A percentile compares a stretch with the other conserved stretches of the same genome.
These are phyloP conservation scores for Metschnikowia cerradonensis DNA, from an alignment of 805 yeast species.

Conservation along the genomic window DNA sequence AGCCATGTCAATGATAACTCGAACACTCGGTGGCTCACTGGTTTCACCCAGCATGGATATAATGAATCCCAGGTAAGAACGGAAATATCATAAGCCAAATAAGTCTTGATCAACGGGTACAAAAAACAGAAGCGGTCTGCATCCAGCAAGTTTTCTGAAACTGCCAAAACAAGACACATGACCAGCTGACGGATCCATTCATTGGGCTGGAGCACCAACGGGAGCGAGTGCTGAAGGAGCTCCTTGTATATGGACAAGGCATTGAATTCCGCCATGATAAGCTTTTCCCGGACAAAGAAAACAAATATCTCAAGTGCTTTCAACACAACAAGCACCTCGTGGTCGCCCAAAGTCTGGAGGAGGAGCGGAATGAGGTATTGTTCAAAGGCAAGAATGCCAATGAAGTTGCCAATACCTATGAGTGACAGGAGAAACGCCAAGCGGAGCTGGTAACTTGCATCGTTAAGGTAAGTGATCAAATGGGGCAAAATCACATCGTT, in stretches of 20 bases:
- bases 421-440: slow-evolving; percentile 69
- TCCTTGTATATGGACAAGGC: slow-evolving; percentile 38
- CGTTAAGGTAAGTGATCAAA: slow-evolving; percentile 86
- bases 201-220: slow-evolving; percentile 78
- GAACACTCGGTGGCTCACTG: slow-evolving; percentile 63
- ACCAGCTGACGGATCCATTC: slow-evolving; percentile 76
- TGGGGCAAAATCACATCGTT: slow-evolving; percentile 88
- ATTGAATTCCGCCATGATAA: slow-evolving; percentile 34
- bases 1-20: slow-evolving; percentile 71
- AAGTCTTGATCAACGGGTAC: slow-evolving; percentile 75
- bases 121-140: slow-evolving; percentile 83
- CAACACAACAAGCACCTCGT: slow-evolving; percentile 76
- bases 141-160: slow-evolving; percentile 57
- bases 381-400: slow-evolving; percentile 79
- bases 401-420: slow-evolving; percentile 68
- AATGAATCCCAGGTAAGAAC: slow-evolving; percentile 64
- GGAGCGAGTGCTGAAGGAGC: slow-evolving; percentile 34
- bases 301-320: slow-evolving; percentile 51
- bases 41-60: slow-evolving; percentile 62
- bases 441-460: slow-evolving; percentile 62
- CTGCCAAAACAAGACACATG: slow-evolving; percentile 54
- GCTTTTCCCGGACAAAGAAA: slow-evolving; percentile 25
- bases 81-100: slow-evolving; percentile 70
- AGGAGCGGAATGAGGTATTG: slow-evolving; percentile 84
- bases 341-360: slow-evolving; percentile 77